phyloP scores from a whole-genome alignment of 768 basidiomycete genomes.

The Rhizopogon vinicolor region DNA sequence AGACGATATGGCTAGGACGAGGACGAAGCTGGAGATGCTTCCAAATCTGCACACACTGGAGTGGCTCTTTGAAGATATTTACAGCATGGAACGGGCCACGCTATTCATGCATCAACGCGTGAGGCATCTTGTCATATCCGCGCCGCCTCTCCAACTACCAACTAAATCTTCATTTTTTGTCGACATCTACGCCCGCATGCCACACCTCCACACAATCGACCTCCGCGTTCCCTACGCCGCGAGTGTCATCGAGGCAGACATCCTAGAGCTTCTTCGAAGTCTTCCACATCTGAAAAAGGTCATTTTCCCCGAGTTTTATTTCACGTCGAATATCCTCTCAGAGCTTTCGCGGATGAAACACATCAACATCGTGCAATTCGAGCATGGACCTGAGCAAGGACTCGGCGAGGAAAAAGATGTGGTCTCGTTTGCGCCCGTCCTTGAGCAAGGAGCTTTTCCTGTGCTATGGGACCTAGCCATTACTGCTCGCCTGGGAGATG shows the following conservation, averaged over 20 bases:
- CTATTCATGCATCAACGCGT: conserved; percentile 58
- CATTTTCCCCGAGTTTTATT: conserved; percentile 46
- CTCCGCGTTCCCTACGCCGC: conserved; percentile 40
- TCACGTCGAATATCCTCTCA: conserved; percentile 44
- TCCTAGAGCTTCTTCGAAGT: conserved; percentile 33
- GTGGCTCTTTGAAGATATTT: conserved; percentile 34
- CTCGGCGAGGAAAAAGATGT: conserved; percentile 42
- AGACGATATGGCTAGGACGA: conserved; percentile 54
- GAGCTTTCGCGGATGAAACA: conserved; percentile 38
- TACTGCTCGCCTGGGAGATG: conserved; percentile 40
- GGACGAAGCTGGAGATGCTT: conserved; percentile 47
- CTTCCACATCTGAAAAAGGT: conserved; percentile 43
- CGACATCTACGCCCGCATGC: conserved; percentile 46
- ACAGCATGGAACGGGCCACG: conserved; percentile 33
- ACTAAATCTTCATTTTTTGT: conserved; percentile 21
- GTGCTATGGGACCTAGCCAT: conserved; percentile 48
- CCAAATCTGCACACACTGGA: conserved; percentile 49
- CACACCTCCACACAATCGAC: conserved; percentile 42
- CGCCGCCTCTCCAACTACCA: conserved; percentile 12
- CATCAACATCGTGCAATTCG: conserved; percentile 49
- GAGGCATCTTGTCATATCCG: conserved; percentile 32
- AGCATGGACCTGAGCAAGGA: conserved; percentile 45
- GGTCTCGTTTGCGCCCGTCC: conserved; percentile 35
- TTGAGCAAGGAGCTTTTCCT: conserved; percentile 49
- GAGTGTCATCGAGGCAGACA: conserved; percentile 34